These are phyloP conservation scores for Solanum dulcamara DNA, from an alignment of 257 asterid genomes.

Conservation along the genomic window DNA sequence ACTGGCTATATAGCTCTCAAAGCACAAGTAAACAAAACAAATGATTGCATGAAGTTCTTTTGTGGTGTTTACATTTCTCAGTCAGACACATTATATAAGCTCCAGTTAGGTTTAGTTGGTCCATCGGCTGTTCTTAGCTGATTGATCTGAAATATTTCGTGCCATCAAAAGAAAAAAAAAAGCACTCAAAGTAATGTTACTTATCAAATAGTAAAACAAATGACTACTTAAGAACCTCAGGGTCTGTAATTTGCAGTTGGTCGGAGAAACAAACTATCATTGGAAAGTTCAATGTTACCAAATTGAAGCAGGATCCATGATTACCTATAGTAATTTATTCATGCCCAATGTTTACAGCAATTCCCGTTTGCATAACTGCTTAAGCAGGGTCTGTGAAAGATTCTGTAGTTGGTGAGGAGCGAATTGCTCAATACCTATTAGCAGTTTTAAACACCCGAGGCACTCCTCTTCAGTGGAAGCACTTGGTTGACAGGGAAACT, in stretches of 20 bases:
- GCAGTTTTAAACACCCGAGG: slow-evolving; percentile 85
- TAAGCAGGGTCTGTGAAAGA: slow-evolving; percentile 88
- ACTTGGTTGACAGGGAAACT: slow-evolving; percentile 15
- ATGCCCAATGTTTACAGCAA: background rate
- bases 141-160: background rate
- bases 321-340: background rate
- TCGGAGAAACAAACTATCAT: background rate
- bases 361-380: background rate
- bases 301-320: background rate
- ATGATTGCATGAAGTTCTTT: background rate
- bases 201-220: background rate
- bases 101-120: background rate
- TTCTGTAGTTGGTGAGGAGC: slow-evolving; percentile 91
- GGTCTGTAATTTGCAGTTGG: background rate
- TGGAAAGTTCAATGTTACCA: too few species aligned
- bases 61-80: background rate
- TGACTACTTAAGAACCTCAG: background rate
- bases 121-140: background rate
- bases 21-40: background rate
- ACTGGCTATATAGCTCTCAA: background rate
- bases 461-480: slow-evolving; percentile 91
- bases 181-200: background rate
- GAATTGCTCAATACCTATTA: slow-evolving; percentile 68
- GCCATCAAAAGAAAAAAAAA: background rate
- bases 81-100: background rate